Percentiles rank a stretch among this genome's conserved stretches.
phyloP scores from a whole-genome alignment of 2,329 filamentous ascomycete species.

The Aspergillus sp. region DNA sequence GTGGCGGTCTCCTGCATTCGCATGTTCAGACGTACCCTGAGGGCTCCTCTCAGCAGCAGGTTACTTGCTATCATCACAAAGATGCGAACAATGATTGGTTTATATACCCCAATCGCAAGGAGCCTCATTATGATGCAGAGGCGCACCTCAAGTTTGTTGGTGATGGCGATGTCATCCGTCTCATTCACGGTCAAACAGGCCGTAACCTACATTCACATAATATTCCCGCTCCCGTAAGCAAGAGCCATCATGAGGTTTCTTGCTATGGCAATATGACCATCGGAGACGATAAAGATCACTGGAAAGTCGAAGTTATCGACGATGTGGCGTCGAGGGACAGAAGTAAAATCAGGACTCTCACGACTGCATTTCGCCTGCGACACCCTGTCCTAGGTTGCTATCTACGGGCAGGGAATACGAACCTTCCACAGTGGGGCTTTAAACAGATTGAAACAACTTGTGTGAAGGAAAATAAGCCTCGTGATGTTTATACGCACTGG shows the following conservation, averaged over 20 bases:
- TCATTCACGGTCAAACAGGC: conserved; percentile 93
- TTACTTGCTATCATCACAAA: conserved; percentile 99
- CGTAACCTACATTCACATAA: conserved; percentile 96
- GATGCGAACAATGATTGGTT: conserved; percentile 99
- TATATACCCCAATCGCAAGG: conserved; percentile 87
- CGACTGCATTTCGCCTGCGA: conserved; percentile 85
- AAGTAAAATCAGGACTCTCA: conserved; percentile 83
- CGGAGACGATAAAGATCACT: conserved; percentile 97
- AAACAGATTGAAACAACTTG: conserved; percentile 99
- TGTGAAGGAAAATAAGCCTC: conserved; percentile 86
- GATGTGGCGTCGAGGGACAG: conserved; percentile 86
- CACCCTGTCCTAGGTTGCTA: conserved; percentile 86
- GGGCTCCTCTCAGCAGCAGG: conserved; percentile 89
- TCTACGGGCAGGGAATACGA: conserved; percentile 89
- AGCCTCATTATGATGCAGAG: conserved; percentile 70
- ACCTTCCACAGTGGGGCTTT: conserved; percentile 98
- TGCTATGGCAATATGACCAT: conserved; percentile 94
- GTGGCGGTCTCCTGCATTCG: conserved; percentile 91
- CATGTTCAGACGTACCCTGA: conserved; percentile 96
- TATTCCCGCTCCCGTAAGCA: conserved; percentile 83
- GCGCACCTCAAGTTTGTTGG: conserved; percentile 72
- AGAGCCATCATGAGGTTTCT: conserved; percentile 89
- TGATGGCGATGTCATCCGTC: conserved; percentile 74
- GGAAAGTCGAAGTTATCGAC: conserved; percentile 86
- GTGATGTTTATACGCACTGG: conserved; percentile 96